phyloP scores from a whole-genome alignment of 2,329 filamentous ascomycete species.

The Fusarium begoniae region DNA sequence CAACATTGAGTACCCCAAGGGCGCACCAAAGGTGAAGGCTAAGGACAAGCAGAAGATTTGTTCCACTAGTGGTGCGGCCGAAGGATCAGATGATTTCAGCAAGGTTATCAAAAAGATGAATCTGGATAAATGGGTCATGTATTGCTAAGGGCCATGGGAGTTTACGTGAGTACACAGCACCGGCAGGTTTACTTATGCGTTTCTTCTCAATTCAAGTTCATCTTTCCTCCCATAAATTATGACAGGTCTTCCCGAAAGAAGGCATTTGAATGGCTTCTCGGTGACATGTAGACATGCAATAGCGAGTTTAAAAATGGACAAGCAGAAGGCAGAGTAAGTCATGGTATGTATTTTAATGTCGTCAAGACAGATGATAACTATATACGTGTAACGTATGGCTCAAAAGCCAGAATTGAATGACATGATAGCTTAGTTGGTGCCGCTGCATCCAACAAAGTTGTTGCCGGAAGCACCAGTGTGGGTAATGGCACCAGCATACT shows the following conservation, averaged over 20 bases:
- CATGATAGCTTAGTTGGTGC: conserved; percentile 18
- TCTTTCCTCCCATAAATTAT: no score
- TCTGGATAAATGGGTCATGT: conserved; percentile 63
- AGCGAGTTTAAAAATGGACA: fast-evolving
- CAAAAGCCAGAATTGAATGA: fast-evolving
- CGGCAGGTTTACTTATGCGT: fast-evolving
- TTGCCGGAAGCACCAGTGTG: conserved; percentile 76
- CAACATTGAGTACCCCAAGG: conserved; percentile 66
- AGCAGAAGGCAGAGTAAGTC: not conserved
- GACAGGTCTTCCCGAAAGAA: not conserved
- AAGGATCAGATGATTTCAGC: conserved; percentile 62
- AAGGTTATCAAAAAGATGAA: conserved; percentile 73
- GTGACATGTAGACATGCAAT: fast-evolving
- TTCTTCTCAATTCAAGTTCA: not conserved
- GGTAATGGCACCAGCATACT: conserved; percentile 72
- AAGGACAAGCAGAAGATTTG: conserved; percentile 54
- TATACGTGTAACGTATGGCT: not conserved
- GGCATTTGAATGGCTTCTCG: fast-evolving
- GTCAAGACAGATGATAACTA: not conserved
- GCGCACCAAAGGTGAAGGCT: conserved; percentile 50
- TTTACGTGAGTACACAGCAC: no score
- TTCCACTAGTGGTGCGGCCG: conserved; percentile 41
- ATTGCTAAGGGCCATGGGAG: not conserved
- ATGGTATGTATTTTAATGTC: not conserved
- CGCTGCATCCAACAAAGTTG: conserved; percentile 70